Base-by-base conservation (phyloP, 495 filamentous ascomycete genomes). In the Penicillium roqueforti region DNA sequence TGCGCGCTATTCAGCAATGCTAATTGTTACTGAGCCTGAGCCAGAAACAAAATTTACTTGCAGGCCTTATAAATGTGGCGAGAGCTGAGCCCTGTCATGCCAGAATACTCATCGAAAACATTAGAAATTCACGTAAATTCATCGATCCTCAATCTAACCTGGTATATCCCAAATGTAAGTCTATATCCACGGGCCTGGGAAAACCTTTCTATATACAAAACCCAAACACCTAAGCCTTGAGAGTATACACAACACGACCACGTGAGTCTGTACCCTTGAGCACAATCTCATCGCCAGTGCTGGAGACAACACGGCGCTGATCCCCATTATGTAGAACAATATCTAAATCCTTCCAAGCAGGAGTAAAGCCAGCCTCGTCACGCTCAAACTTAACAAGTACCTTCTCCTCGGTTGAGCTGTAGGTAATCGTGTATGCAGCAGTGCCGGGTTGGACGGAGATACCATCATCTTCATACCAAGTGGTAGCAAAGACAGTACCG, bases 391-490 rank as follows among this genome's bases (percentile, higher is more conserved):
- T 64, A 31, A 80, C 72, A 51, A 75, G 62, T 6, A 76, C 63
- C 28, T 61, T 68, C 38, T 73, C 72, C 32, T 65, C 65, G 4
- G 77, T 76, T 31, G 75, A 78, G 47, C 66, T 67, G 53, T 80
- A 78, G 51, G 51, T 61, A 16, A 81, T 31, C 20, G 69, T 75
- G 55, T 75, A 80, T 9, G 41, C 47, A 2, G 78, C 71, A 9
- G 78, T 75, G 20, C 61, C 65, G 2, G 75, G 68, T 11, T 69
- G 47, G 31, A 71, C 57, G 14, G 81, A 80, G 39, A 82, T 74
- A 5, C 84, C 84, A 65, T 87, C 82, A 57, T 87, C 84, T 61
- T 87, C 84, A 32, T 75, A 75, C 84, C 84, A 87, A 5, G 74
- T 76, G 34, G 58, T 75, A 18, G 47, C 51, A 60, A 78, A 81